phyloP scores from a whole-genome alignment of 208 protist genomes.

The Trypanosoma theileri region DNA sequence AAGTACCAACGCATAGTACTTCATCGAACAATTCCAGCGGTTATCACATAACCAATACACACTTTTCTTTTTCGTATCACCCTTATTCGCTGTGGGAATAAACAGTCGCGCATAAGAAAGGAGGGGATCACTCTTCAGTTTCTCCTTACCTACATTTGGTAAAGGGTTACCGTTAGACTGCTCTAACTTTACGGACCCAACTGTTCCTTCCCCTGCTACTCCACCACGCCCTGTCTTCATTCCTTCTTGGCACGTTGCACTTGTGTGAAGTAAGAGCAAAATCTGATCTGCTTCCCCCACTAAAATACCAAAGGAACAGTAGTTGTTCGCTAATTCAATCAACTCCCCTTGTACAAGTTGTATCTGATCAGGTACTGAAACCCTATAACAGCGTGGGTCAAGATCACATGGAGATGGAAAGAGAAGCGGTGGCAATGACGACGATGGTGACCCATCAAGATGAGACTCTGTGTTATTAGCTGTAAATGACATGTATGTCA shows the following conservation, averaged over 20 bases:
- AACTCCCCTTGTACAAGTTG: constrained; percentile 79
- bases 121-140: background rate
- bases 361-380: constrained; percentile 45
- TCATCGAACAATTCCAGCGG: constrained; percentile 46
- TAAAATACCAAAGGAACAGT: constrained; percentile 62
- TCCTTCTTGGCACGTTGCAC: constrained; percentile 20
- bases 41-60: constrained; percentile 61
- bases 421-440: constrained; percentile 22
- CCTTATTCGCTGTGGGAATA: background rate
- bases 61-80: background rate
- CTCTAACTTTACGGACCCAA: background rate
- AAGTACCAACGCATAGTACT: constrained; percentile 76
- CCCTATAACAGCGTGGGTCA: constrained; percentile 40
- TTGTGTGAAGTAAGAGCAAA: constrained; percentile 35
- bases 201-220: background rate
- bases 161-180: constrained; percentile 1
- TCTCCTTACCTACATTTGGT: background rate
- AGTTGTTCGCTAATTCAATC: constrained; percentile 43
- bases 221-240: background rate
- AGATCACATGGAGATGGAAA: constrained; percentile 61
- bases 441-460: background rate
- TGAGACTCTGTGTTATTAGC: background rate
- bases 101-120: constrained; percentile 6
- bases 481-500: background rate
- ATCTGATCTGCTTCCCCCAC: constrained; percentile 83